A percentile compares a stretch with the other conserved stretches of the same genome.
Evolutionary conservation across 192 early-diverging fungal genomes (phyloP).

Genomic region (Coemansia sp.): DNA sequence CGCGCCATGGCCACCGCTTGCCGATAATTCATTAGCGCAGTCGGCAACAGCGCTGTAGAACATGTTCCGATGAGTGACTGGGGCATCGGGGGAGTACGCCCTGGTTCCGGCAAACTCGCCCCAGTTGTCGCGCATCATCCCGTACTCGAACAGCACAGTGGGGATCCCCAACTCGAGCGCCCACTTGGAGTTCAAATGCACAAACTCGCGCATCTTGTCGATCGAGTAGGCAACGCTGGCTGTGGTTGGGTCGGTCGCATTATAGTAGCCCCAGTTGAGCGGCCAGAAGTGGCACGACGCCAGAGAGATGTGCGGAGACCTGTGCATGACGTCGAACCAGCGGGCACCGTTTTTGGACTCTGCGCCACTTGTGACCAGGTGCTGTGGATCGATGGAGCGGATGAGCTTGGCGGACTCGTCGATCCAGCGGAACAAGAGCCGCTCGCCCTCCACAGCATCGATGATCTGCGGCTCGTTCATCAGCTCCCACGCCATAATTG

Average conservation of each 20-base stretch:
- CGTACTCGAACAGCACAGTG: constrained; percentile 60
- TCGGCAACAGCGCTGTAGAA: constrained; percentile 55
- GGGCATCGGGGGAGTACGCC: constrained; percentile 51
- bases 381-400: constrained; percentile 52
- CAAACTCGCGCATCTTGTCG: constrained; percentile 40
- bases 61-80: constrained; percentile 55
- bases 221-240: constrained; percentile 43
- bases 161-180: constrained; percentile 55
- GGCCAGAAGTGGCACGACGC: constrained; percentile 58
- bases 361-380: constrained; percentile 62
- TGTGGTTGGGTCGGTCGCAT: constrained; percentile 46
- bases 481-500: constrained; percentile 68
- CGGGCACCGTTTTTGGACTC: constrained; percentile 60
- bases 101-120: constrained; percentile 17
- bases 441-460: constrained; percentile 6
- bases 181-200: constrained; percentile 55
- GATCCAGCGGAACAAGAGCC: constrained; percentile 53
- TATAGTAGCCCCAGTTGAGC: constrained; percentile 61
- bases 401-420: constrained; percentile 54
- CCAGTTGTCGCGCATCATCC: constrained; percentile 55
- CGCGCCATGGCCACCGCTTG: constrained; percentile 19
- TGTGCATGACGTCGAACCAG: constrained; percentile 59
- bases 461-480: constrained; percentile 68
- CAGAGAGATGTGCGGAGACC: constrained; percentile 49
- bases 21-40: not conserved